Percentiles rank a stretch among this genome's conserved stretches.
Conservation (phyloP, 2,329 filamentous ascomycete species). For the Mycosphaerella arachidis region DNA sequence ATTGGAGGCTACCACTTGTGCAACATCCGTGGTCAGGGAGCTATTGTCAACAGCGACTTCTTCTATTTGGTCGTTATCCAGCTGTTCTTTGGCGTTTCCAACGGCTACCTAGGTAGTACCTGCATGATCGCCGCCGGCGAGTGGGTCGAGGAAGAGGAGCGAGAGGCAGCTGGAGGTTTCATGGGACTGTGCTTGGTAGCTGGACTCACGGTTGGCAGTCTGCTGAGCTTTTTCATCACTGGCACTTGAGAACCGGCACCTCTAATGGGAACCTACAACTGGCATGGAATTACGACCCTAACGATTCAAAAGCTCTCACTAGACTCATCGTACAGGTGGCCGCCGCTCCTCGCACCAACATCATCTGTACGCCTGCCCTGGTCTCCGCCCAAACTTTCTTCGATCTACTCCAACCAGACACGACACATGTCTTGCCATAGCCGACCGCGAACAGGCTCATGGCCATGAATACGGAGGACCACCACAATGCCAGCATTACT, state of each 20-base stretch:
- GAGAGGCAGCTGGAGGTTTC: constrained; percentile 85
- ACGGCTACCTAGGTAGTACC: constrained; percentile 79
- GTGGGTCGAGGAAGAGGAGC: constrained; percentile 76
- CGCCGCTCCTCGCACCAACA: constrained; percentile 60
- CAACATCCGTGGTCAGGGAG: constrained; percentile 75
- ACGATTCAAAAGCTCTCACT: constrained; percentile 18
- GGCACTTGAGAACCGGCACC: constrained; percentile 18
- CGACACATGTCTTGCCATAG: constrained; percentile 52
- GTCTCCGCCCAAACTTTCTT: constrained; percentile 44
- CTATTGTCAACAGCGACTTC: constrained; percentile 69
- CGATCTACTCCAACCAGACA: constrained; percentile 40
- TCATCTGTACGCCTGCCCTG: constrained; percentile 60
- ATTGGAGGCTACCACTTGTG: constrained; percentile 85
- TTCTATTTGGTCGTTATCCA: constrained; percentile 87
- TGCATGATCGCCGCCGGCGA: constrained; percentile 88
- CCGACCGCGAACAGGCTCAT: constrained; percentile 59
- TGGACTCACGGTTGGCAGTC: constrained; percentile 77
- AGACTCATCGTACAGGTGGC: constrained; percentile 59
- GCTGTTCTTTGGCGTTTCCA: constrained; percentile 74
- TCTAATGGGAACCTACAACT: not conserved
- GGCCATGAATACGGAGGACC: constrained; percentile 58
- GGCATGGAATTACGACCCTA: constrained; percentile 2
- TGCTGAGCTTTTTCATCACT: constrained; percentile 76
- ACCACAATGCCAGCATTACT: constrained; percentile 49
- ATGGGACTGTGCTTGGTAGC: constrained; percentile 89